These are phyloP conservation scores for Tranzscheliella williamsii DNA, from an alignment of 1,284 basidiomycete genomes.

Conservation along the genomic window DNA sequence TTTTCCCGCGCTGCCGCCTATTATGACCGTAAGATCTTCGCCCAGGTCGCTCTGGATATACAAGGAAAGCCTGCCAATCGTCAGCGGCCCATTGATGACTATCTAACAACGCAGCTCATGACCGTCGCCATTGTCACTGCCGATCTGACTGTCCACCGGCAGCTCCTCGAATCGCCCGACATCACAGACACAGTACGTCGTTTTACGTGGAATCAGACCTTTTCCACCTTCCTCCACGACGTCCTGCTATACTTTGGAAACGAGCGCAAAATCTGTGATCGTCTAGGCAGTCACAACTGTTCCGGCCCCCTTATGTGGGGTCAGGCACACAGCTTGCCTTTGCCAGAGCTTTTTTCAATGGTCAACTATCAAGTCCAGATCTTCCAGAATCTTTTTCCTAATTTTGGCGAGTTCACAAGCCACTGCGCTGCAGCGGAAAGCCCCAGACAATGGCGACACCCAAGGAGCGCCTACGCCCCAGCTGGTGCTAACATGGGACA, in stretches of 20 bases:
- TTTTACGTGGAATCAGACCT: constrained; percentile 15
- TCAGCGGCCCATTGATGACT: constrained; percentile 25
- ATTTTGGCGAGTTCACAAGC: constrained; percentile 17
- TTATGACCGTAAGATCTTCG: constrained; percentile 24
- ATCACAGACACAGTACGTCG: constrained; percentile 1
- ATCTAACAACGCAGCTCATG: constrained; percentile 15
- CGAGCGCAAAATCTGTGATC: constrained; percentile 22
- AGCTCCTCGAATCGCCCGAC: constrained; percentile 1
- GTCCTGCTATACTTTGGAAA: constrained; percentile 8
- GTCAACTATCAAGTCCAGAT: constrained; percentile 18
- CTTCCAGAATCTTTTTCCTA: constrained; percentile 30
- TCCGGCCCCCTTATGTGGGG: constrained; percentile 14
- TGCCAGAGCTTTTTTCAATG: constrained; percentile 6
- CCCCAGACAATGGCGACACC: not conserved
- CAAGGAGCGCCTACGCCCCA: too few species aligned
- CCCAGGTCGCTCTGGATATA: constrained; percentile 10
- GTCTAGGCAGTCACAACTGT: constrained; percentile 17
- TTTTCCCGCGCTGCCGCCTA: constrained; percentile 12
- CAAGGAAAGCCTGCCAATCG: constrained; percentile 19
- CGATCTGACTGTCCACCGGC: constrained; percentile 12
- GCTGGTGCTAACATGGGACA: too few species aligned
- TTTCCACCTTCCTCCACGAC: constrained; percentile 13
- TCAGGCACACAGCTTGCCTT: constrained; percentile 8
- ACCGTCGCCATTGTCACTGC: constrained; percentile 10
- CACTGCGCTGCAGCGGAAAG: constrained; percentile 16